A percentile compares a stretch with the other conserved stretches of the same genome.
phyloP scores from a whole-genome alignment of 345 rosid genomes.

The Arabidopsis arenosa region DNA sequence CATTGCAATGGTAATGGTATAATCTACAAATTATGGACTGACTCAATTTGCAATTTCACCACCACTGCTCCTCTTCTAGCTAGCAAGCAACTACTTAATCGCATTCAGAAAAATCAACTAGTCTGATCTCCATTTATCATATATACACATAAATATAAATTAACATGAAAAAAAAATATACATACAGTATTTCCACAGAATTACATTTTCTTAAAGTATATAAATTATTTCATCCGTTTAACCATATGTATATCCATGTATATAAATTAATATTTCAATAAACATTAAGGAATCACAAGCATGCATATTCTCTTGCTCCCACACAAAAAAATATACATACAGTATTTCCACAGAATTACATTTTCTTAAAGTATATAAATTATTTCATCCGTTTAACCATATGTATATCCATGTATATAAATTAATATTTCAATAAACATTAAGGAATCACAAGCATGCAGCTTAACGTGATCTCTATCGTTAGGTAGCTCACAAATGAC shows the following conservation, averaged over 20 bases:
- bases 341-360: too few relatives aligned
- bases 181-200: too few relatives aligned
- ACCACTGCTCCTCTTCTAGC: background rate
- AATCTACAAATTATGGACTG: background rate
- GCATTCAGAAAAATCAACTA: too few relatives aligned
- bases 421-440: background rate
- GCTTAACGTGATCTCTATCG: slow-evolving; percentile 29
- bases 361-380: background rate
- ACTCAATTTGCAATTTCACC: background rate
- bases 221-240: background rate
- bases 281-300: background rate
- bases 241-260: background rate
- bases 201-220: background rate
- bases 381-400: background rate
- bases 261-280: background rate
- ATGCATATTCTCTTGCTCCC: slow-evolving; percentile 6
- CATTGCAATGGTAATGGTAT: background rate
- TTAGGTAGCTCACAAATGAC: slow-evolving; percentile 41
- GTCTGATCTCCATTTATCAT: too few relatives aligned
- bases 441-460: slow-evolving; percentile 7
- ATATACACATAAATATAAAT: too few relatives aligned
- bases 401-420: background rate
- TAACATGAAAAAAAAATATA: too few relatives aligned
- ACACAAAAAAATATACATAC: background rate
- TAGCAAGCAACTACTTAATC: too few relatives aligned